phyloP scores from a whole-genome alignment of 495 filamentous ascomycete genomes.

The Hypoxylon intermedium region DNA sequence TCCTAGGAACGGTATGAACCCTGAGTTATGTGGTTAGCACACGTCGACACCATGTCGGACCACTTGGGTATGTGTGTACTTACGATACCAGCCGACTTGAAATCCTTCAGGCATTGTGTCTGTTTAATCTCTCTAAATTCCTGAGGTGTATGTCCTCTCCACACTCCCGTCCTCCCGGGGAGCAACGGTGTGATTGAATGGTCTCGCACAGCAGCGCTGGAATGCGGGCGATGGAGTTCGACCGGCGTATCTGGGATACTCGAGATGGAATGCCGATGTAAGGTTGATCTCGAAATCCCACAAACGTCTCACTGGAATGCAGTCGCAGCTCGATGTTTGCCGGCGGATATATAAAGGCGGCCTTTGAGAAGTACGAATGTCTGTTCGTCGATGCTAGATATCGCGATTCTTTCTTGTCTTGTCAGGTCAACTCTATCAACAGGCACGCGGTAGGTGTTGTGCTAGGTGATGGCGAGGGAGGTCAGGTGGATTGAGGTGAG shows the following conservation, averaged over 20 bases:
- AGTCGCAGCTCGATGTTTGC: constrained; percentile 9
- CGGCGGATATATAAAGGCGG: constrained; percentile 21
- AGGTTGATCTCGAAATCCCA: constrained; percentile 38
- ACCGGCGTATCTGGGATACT: constrained; percentile 17
- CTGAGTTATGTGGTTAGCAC: constrained; percentile 54
- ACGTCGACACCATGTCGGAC: neutral
- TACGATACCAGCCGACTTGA: constrained; percentile 57
- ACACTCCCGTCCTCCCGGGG: constrained; percentile 53
- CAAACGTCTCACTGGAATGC: constrained; percentile 30
- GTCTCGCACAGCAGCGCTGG: constrained; percentile 37
- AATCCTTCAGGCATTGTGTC: constrained; percentile 45
- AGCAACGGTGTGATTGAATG: constrained; percentile 44
- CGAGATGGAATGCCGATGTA: constrained; percentile 40
- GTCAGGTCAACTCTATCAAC: constrained; percentile 35
- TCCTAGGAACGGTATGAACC: constrained; percentile 90
- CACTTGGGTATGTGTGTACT: constrained; percentile 25
- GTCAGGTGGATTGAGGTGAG: constrained; percentile 16
- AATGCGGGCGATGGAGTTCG: constrained; percentile 30
- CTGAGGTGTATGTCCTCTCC: constrained; percentile 33
- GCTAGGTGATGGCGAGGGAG: constrained; percentile 4
- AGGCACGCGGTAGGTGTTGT: constrained; percentile 16
- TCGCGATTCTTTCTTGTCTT: constrained; percentile 14
- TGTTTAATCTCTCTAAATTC: constrained; percentile 26
- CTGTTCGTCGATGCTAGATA: constrained; percentile 19
- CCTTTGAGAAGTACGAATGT: constrained; percentile 2